Conservation (phyloP, 768 basidiomycete genomes). For the Podaxis carcinomalis region DNA sequence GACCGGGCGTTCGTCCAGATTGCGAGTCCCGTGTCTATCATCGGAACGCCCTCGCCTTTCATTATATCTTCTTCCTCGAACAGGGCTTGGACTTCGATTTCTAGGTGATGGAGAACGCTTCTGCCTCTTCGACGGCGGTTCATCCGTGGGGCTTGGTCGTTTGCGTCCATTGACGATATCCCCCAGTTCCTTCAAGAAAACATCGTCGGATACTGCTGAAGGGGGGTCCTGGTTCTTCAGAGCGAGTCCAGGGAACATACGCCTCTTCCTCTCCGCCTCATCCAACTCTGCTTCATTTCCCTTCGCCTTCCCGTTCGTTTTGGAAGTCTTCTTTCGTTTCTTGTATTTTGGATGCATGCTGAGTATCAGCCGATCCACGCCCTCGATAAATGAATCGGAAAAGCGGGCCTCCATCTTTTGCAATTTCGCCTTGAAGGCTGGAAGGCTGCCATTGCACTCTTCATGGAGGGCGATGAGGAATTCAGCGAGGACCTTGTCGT, state of each 20-base stretch:
- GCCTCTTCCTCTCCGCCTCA: constrained; percentile 74
- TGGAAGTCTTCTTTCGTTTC: constrained; percentile 43
- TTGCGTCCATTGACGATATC: constrained; percentile 83
- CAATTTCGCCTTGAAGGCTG: constrained; percentile 79
- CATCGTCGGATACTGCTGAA: constrained; percentile 64
- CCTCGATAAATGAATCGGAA: constrained; percentile 87
- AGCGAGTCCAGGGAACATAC: constrained; percentile 89
- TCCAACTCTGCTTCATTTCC: constrained; percentile 31
- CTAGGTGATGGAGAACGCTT: constrained; percentile 49
- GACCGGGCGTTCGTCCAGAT: constrained; percentile 77
- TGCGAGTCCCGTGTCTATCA: constrained; percentile 30
- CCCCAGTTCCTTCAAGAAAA: constrained; percentile 83
- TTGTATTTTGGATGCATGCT: constrained; percentile 96
- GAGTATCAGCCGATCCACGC: constrained; percentile 90
- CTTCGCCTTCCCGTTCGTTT: constrained; percentile 34
- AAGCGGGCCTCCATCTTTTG: constrained; percentile 76
- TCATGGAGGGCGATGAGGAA: constrained; percentile 92
- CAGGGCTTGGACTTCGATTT: constrained; percentile 56
- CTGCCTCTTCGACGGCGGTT: constrained; percentile 57
- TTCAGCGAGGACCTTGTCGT: constrained; percentile 93
- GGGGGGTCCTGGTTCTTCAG: constrained; percentile 70
- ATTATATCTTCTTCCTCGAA: constrained; percentile 47
- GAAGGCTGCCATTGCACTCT: constrained; percentile 65
- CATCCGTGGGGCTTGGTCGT: constrained; percentile 20
- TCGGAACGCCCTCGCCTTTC: constrained; percentile 35